Evolutionary conservation across 306 rosid species (phyloP).

Genomic region (Vigna mungo): DNA sequence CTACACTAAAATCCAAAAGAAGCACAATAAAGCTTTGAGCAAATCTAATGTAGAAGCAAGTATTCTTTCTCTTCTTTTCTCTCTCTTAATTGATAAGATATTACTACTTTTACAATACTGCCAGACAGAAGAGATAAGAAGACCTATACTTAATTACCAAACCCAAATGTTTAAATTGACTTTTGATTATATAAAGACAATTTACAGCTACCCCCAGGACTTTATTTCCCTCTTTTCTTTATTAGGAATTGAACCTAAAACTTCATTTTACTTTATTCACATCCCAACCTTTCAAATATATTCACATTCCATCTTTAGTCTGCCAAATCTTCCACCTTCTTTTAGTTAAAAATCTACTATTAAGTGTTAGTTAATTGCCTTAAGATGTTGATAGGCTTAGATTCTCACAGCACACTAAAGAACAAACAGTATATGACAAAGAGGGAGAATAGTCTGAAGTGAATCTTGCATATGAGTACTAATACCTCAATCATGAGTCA

Average conservation of each 20-base stretch:
- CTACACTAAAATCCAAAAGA: conserved; percentile 31
- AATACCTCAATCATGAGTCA: conserved; percentile 44
- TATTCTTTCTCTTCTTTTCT: conserved; percentile 23
- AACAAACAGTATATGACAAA: conserved; percentile 52
- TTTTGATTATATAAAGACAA: conserved; percentile 41
- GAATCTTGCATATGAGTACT: conserved; percentile 34
- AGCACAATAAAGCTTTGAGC: conserved; percentile 42
- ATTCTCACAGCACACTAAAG: conserved; percentile 40
- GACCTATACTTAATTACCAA: conserved; percentile 40
- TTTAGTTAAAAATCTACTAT: neutral
- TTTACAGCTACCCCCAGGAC: conserved; percentile 38
- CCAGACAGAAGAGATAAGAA: conserved; percentile 36
- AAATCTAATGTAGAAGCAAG: conserved; percentile 39
- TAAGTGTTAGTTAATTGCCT: neutral
- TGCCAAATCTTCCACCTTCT: conserved; percentile 10
- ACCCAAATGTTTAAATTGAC: conserved; percentile 50
- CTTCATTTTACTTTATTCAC: conserved; percentile 23
- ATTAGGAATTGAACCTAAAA: conserved; percentile 37
- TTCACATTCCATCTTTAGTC: neutral
- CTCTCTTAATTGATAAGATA: conserved; percentile 45
- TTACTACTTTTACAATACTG: conserved; percentile 35
- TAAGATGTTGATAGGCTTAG: conserved; percentile 15
- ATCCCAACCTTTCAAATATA: neutral
- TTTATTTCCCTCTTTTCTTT: conserved; percentile 32
- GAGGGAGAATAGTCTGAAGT: conserved; percentile 25